A percentile compares a stretch with the other conserved stretches of the same genome.
Evolutionary conservation across 306 rosid species (phyloP).

Genomic region (Macrotyloma uniflorum): DNA sequence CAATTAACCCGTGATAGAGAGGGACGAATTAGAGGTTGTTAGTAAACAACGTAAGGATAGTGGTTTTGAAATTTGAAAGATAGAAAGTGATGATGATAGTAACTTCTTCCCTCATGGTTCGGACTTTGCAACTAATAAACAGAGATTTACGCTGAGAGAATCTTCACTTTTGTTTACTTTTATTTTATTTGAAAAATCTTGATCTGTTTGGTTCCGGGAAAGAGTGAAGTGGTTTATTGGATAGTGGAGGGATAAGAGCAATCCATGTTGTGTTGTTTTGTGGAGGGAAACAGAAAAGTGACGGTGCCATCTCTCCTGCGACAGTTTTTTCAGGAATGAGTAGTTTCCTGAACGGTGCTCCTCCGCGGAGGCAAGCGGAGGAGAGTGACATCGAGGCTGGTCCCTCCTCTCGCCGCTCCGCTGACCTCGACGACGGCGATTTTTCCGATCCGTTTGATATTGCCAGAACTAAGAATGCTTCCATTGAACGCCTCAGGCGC

Average conservation of each 20-base stretch:
- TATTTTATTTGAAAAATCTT: neutral
- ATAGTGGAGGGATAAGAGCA: neutral
- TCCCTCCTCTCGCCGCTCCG: conserved; percentile 26
- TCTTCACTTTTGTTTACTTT: neutral
- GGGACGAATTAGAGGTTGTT: neutral
- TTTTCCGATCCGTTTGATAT: conserved; percentile 62
- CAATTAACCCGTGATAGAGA: neutral
- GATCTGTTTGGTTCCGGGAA: neutral
- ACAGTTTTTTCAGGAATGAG: conserved; percentile 71
- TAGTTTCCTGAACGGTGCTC: conserved; percentile 51
- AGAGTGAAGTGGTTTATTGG: neutral
- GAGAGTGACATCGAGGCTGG: conserved; percentile 72
- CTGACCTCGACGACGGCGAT: conserved; percentile 51
- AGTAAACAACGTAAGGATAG: neutral
- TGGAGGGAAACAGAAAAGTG: conserved; percentile 10
- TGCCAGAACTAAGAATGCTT: conserved; percentile 76
- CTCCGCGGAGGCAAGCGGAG: conserved; percentile 41
- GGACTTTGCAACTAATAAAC: neutral
- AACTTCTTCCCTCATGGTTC: neutral
- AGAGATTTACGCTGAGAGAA: neutral
- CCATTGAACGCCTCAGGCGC: conserved; percentile 80
- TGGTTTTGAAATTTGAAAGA: neutral
- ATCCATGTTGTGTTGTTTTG: neutral
- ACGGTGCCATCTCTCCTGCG: conserved; percentile 98
- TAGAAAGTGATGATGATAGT: neutral